Evolutionary conservation across 164 flowering plant species (phyloP).

Genomic region (Aristolochia fimbriata): DNA sequence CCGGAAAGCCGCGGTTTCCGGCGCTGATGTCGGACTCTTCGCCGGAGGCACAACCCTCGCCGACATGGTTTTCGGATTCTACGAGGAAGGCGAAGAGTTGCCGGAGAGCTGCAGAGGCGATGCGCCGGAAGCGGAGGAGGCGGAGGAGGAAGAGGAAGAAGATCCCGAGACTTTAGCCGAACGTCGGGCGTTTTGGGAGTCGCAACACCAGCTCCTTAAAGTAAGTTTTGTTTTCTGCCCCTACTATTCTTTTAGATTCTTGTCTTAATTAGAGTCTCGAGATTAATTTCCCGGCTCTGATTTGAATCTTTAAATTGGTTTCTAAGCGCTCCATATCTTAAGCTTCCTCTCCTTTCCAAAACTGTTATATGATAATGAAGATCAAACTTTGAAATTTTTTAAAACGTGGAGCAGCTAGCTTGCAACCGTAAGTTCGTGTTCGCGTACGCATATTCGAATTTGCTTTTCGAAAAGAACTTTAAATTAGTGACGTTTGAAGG

Average conservation of each 20-base stretch:
- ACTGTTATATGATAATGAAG: background rate
- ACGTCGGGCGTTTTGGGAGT: constrained; percentile 18
- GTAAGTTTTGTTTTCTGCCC: constrained; percentile 9
- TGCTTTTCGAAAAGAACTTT: background rate
- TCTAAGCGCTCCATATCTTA: too few relatives aligned
- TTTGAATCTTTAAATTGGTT: too few relatives aligned
- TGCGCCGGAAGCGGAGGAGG: constrained; percentile 7
- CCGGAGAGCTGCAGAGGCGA: constrained; percentile 6
- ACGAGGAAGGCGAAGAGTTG: constrained; percentile 17
- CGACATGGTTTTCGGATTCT: constrained; percentile 41
- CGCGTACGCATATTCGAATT: background rate
- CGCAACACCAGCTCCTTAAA: constrained; percentile 17
- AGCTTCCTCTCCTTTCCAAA: too few relatives aligned
- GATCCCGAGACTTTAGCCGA: constrained; percentile 7
- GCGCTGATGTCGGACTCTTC: background rate
- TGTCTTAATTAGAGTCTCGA: background rate
- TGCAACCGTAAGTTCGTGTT: too few relatives aligned
- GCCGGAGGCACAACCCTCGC: constrained; percentile 21
- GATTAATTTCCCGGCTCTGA: background rate
- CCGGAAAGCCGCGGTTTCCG: too few relatives aligned
- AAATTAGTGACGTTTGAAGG: too few relatives aligned
- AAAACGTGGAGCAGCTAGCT: background rate
- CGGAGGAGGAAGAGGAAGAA: too few relatives aligned
- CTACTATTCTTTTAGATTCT: background rate
- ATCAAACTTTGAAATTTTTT: background rate